phyloP scores from a whole-genome alignment of 148 eudicot genomes.

The Rhododendron simsii region DNA sequence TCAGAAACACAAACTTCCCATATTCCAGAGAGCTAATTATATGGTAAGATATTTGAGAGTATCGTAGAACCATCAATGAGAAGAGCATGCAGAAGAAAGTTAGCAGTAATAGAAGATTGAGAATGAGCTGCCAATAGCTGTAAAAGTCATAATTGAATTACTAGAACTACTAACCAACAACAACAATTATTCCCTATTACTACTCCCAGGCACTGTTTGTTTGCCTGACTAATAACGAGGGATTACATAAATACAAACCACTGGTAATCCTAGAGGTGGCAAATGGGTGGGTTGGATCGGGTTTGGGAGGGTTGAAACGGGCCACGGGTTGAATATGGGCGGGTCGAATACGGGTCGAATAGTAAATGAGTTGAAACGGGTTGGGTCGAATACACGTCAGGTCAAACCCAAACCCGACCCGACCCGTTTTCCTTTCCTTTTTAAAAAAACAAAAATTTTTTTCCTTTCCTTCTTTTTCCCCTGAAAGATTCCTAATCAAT shows the following conservation, averaged over 20 bases:
- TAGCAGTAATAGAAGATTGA: neutral
- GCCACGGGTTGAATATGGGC: too few relatives aligned
- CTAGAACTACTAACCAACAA: neutral
- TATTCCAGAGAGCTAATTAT: neutral
- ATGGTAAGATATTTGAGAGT: neutral
- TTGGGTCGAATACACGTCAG: too few relatives aligned
- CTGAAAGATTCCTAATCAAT: too few relatives aligned
- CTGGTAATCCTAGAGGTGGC: neutral
- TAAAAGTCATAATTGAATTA: neutral
- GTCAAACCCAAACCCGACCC: too few relatives aligned
- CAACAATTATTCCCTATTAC: neutral
- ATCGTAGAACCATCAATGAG: neutral
- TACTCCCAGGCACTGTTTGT: neutral
- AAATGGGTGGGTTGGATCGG: too few relatives aligned
- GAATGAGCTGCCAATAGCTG: neutral
- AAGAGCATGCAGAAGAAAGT: neutral
- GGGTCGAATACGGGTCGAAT: too few relatives aligned
- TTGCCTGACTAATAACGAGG: neutral
- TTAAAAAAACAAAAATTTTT: too few relatives aligned
- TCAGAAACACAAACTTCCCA: neutral
- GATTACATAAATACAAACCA: neutral
- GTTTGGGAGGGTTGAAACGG: too few relatives aligned
- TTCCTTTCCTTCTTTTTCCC: too few relatives aligned
- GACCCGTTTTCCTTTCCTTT: too few relatives aligned
- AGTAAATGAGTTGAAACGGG: too few relatives aligned